Evolutionary conservation across 495 filamentous ascomycete genomes (phyloP).

Genomic region (Amniculicola lignicola): DNA sequence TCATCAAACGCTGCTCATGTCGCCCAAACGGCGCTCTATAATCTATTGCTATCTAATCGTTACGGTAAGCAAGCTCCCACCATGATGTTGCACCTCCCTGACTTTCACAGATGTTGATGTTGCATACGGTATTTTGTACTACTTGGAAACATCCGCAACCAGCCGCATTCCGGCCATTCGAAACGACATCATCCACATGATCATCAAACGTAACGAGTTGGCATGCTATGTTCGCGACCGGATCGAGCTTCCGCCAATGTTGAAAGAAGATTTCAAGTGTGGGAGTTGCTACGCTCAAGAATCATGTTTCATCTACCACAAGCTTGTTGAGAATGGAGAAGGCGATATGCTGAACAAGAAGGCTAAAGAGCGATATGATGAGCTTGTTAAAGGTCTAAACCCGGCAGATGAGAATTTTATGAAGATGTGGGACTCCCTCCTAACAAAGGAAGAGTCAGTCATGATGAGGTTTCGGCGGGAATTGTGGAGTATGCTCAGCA

Average conservation of each 20-base stretch:
- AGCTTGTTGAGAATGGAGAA: conserved; percentile 78
- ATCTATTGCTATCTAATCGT: conserved; percentile 84
- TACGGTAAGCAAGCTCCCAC: conserved; percentile 57
- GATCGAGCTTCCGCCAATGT: conserved; percentile 77
- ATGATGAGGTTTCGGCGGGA: conserved; percentile 78
- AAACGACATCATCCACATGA: conserved; percentile 87
- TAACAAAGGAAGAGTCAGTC: conserved; percentile 92
- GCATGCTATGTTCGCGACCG: conserved; percentile 80
- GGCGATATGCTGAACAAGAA: conserved; percentile 66
- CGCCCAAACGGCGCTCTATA: conserved; percentile 93
- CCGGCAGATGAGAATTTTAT: conserved; percentile 77
- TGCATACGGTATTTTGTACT: conserved; percentile 85
- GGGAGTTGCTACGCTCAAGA: conserved; percentile 81
- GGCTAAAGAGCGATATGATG: conserved; percentile 69
- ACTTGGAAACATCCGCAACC: conserved; percentile 84
- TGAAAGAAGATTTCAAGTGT: conserved; percentile 72
- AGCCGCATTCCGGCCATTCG: conserved; percentile 78
- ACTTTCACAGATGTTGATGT: conserved; percentile 69
- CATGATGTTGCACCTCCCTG: background rate
- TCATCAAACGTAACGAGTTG: conserved; percentile 89
- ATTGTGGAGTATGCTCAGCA: conserved; percentile 91
- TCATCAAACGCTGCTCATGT: conserved; percentile 71
- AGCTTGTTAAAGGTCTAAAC: conserved; percentile 69
- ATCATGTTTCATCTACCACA: conserved; percentile 91
- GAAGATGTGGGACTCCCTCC: conserved; percentile 84